These are phyloP conservation scores for Rhizophagus clarus DNA, from an alignment of 192 early-diverging fungal species.

Conservation along the genomic window DNA sequence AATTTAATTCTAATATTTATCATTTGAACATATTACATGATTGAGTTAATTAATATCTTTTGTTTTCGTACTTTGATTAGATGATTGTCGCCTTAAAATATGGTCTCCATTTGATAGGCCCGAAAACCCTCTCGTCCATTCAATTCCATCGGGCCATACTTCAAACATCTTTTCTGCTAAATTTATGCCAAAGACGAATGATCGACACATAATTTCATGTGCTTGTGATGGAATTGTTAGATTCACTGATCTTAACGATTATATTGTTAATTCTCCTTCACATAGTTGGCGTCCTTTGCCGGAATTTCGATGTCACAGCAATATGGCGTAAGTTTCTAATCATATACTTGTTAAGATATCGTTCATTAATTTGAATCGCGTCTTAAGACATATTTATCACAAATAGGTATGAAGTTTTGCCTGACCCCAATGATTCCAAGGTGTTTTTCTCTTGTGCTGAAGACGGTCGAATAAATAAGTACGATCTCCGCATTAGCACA, in stretches of 20 bases:
- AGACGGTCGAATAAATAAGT: constrained; percentile 49
- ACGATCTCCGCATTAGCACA: constrained; percentile 45
- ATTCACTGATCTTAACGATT: constrained; percentile 51
- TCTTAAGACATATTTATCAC: background rate
- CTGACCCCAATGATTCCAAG: constrained; percentile 43
- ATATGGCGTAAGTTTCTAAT: constrained; percentile 32
- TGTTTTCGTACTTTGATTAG: constrained; percentile 29
- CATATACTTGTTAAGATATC: background rate
- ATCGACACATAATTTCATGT: constrained; percentile 60
- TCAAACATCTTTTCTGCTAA: constrained; percentile 80
- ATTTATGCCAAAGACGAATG: constrained; percentile 62
- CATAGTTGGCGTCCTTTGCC: constrained; percentile 35
- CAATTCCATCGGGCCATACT: constrained; percentile 61
- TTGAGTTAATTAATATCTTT: background rate
- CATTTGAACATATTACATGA: background rate
- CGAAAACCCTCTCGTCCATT: constrained; percentile 38
- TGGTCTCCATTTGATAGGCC: constrained; percentile 42
- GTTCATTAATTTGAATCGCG: too few species aligned
- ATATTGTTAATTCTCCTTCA: constrained; percentile 24
- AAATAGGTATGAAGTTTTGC: constrained; percentile 49
- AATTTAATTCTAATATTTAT: too few species aligned
- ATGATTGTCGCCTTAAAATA: constrained; percentile 51
- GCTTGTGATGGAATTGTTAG: constrained; percentile 63
- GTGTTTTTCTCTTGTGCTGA: constrained; percentile 54
- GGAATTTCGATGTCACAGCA: constrained; percentile 45